Evolutionary conservation across 2,329 filamentous ascomycete species (phyloP), one percentile per base, ranked within the genome.

Genomic region (Talaromyces sp.): DNA sequence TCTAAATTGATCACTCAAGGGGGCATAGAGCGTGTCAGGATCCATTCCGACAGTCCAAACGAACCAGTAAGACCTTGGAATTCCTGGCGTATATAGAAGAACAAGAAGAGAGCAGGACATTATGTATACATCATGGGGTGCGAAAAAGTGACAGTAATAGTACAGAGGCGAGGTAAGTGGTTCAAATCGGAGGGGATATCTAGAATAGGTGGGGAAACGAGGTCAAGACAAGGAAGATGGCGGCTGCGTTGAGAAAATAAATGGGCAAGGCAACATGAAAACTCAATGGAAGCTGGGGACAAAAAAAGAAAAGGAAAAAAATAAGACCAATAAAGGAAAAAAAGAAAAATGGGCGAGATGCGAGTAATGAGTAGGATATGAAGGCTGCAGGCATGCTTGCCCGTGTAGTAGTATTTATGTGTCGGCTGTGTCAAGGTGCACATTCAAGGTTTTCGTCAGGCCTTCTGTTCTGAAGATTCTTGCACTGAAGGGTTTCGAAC

Each of bases 111-210:
- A 27, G 24, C 40, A 47, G 43, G 41, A 19, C 49, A 55, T 52
- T 62, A 63, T 57, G 51, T 60, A 56, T 61, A 59, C 60, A 61
- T 53, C 20, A 39, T 47, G 35, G 42, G 30, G 24, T 4, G 24
- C 4, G 24, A 27, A 27, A 27, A 45, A 49, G 33, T 39, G 35
- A 22, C 41, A 54, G 30, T 61, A 62, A 54, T 60, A 62, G 58
- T 58, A 63, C 59, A 63, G 29, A 46, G 20, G 41, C n/a, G n/a
- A n/a, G 47, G 35, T 29, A 58, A 41, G 50, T 42, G 51, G 60
- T 51, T 51, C 48, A 54, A 57, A 37, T 36, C 44, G 55, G 11
- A 32, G 42, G 46, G 45, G 40, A 54, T 50, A 52, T 55, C 46
- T 35, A 50, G 47, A 52, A 53, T 41, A 43, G 30, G 32, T 42